Evolutionary conservation across 306 rosid genomes (phyloP), one percentile per base, ranked within the genome.

Genomic region (Malus orientalis): DNA sequence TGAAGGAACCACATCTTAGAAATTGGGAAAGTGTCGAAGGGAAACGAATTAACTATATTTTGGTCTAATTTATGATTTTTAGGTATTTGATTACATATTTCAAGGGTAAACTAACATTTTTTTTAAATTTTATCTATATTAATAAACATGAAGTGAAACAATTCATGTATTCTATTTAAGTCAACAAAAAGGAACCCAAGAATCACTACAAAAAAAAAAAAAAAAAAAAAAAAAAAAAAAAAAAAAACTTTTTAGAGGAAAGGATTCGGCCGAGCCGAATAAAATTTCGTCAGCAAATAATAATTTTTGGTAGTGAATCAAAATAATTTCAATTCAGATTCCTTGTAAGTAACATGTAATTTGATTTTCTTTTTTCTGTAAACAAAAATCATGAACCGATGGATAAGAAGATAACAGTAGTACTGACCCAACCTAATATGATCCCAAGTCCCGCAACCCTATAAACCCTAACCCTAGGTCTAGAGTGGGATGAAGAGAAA

Each of bases 401-500:
- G 70, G 60, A 49, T 62, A 8, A 19, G 44, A 73, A 40, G 18
- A 53, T 40, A 15, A 73, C 40, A 38, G 6, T 8, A 9, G 55
- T n/a, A 12, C 33, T 33, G 36, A 49, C 77, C 68, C 76, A 59
- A 8, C 76, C 68, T 59, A 9, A 73, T 38, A 16, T 15, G 68
- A 58, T 36, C 62, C 67, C 23, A 44, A 61, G 77, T 19, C 69
- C 69, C 69, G 30, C 77, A 62, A 74, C 78, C 70, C 78, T 62
- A 74, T 15, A 16, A 51, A 51, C 70, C 70, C 70, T 33, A 51
- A 51, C 18, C 74, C 67, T 73, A 42, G 9, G 12, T 23, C n/a
- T 66, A 76, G 79, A 38, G 73, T 38, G 75, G 70, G 59, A 49
- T 19, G 58, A 53, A 27, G n/a, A 25, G 12, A 42, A 10, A 14